Conservation (phyloP, 805 yeast species). For the Wickerhamiella alocasiicola region DNA sequence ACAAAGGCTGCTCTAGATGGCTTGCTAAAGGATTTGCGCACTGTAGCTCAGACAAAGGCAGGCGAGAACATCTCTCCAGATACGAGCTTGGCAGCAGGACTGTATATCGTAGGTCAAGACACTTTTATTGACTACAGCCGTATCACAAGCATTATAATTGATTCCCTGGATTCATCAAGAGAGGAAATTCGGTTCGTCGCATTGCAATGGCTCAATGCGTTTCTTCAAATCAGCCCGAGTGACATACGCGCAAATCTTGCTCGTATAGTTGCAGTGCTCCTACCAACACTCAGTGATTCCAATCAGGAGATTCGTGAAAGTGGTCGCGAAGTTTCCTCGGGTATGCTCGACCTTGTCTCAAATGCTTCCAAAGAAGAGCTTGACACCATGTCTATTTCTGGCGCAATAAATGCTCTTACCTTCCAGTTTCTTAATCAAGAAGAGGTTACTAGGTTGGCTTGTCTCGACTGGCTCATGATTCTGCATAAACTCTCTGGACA, state of each 20-base stretch:
- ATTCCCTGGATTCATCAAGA: conserved; percentile 62
- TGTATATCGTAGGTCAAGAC: conserved; percentile 68
- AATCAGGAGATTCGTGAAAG: conserved; percentile 38
- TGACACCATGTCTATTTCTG: conserved; percentile 33
- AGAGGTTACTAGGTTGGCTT: conserved; percentile 70
- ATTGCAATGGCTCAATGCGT: conserved; percentile 66
- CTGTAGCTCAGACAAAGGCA: conserved; percentile 37
- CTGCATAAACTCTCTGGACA: conserved; percentile 50
- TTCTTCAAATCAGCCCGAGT: conserved; percentile 60
- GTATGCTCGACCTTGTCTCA: conserved; percentile 41
- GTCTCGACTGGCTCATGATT: conserved; percentile 81
- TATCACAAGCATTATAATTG: conserved; percentile 68
- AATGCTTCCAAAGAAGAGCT: conserved; percentile 27
- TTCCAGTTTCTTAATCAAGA: conserved; percentile 61
- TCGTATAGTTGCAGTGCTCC: conserved; percentile 53
- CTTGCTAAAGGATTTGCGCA: conserved; percentile 65
- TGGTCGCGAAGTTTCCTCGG: conserved; percentile 45
- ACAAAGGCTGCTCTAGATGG: conserved; percentile 67
- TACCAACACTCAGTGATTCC: conserved; percentile 49
- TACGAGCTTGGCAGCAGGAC: conserved; percentile 24
- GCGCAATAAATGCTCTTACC: conserved; percentile 60
- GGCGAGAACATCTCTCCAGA: conserved; percentile 6
- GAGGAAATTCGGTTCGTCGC: conserved; percentile 69
- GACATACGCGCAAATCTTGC: conserved; percentile 67
- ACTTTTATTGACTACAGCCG: conserved; percentile 67